Percentiles rank a stretch among this genome's conserved stretches.
Conservation (phyloP, 2,329 filamentous ascomycete genomes). For the Mariannaea elegans region DNA sequence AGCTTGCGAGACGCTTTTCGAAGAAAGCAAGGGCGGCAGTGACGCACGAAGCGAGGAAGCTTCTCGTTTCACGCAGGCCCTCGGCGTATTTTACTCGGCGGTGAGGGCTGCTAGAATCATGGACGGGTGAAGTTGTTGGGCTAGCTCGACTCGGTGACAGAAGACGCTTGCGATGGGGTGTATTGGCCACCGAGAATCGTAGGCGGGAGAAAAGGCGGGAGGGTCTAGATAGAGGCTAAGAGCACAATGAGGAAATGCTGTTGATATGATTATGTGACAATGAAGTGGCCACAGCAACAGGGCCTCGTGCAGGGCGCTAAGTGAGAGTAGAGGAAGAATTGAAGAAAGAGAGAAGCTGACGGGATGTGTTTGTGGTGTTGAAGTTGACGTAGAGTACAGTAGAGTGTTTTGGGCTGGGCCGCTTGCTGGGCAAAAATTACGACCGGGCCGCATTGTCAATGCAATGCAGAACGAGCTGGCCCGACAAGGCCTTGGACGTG, state of each 20-base stretch:
- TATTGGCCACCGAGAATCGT: not conserved
- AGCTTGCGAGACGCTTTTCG: conserved; percentile 13
- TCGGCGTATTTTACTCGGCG: conserved; percentile 23
- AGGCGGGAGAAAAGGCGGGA: conserved; percentile 13
- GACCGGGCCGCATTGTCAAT: conserved; percentile 7
- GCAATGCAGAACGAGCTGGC: not conserved
- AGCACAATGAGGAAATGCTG: conserved; percentile 8
- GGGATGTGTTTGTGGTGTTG: conserved; percentile 18
- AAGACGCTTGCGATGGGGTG: conserved; percentile 10
- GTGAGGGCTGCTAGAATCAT: conserved; percentile 32
- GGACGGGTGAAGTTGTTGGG: conserved; percentile 13
- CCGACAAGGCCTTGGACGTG: not conserved
- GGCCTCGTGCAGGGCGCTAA: not conserved
- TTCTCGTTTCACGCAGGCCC: conserved; percentile 33
- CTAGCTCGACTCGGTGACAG: conserved; percentile 6
- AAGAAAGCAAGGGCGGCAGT: conserved; percentile 20
- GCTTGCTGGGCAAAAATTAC: conserved; percentile 24
- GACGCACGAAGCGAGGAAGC: conserved; percentile 25
- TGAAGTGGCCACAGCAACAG: not conserved
- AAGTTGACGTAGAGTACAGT: conserved; percentile 15
- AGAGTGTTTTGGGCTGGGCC: conserved; percentile 16
- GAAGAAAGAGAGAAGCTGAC: conserved; percentile 18
- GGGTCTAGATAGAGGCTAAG: conserved; percentile 2
- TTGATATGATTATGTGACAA: not conserved
- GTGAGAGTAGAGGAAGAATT: conserved; percentile 13